These are phyloP conservation scores for Pythium scleroteichum DNA, from an alignment of 352 stramenopile genomes.

Conservation along the genomic window DNA sequence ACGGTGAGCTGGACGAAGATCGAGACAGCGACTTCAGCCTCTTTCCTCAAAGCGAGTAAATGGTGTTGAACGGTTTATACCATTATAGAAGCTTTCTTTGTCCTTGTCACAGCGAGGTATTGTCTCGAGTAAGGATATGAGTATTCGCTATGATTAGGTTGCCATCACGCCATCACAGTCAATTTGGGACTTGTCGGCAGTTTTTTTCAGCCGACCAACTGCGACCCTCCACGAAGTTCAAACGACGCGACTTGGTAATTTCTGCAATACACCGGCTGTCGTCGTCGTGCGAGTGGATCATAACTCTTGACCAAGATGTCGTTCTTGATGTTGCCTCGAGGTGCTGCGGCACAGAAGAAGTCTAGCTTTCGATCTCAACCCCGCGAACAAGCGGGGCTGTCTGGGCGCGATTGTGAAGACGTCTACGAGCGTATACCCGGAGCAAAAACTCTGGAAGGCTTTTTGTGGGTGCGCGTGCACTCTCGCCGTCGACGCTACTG, in stretches of 20 bases:
- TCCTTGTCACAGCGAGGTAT: not conserved
- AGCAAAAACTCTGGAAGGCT: constrained; percentile 50
- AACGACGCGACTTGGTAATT: too few relatives aligned
- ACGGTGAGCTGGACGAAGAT: constrained; percentile 17
- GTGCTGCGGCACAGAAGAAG: constrained; percentile 7
- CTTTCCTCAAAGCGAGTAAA: constrained; percentile 23
- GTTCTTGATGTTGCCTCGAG: constrained; percentile 20
- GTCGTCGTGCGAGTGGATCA: too few relatives aligned
- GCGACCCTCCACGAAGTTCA: not conserved
- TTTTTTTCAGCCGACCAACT: not conserved
- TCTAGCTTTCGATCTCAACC: not conserved
- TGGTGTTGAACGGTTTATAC: not conserved
- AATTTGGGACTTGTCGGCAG: too few relatives aligned
- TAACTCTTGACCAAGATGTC: constrained; percentile 14
- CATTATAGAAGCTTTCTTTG: constrained; percentile 16
- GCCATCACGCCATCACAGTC: too few relatives aligned
- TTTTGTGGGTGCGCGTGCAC: constrained; percentile 59
- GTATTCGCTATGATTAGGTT: constrained; percentile 26
- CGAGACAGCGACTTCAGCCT: constrained; percentile 21
- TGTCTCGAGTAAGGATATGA: constrained; percentile 3
- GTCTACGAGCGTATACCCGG: not conserved
- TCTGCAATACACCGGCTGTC: too few relatives aligned
- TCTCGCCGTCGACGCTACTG: constrained; percentile 68
- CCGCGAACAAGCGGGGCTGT: not conserved
- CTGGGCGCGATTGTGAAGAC: constrained; percentile 1